Evolutionary conservation across 1,139 yeast species (phyloP).

Genomic region (Martiniozyma asiatica): DNA sequence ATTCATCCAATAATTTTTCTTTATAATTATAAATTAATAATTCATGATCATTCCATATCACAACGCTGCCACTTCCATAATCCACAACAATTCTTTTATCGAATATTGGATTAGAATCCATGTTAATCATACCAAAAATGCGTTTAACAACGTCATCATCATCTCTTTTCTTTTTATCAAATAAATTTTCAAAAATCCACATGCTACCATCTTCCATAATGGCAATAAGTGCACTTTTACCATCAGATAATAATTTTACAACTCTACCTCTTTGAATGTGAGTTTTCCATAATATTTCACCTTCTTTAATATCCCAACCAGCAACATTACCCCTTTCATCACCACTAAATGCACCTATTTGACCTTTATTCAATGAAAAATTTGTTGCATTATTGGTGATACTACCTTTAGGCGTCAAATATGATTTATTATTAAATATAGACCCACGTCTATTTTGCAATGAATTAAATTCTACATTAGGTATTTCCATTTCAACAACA

Average conservation of each 20-base stretch:
- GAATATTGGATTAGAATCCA: constrained; percentile 3
- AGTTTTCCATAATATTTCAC: constrained; percentile 7
- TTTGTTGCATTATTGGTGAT: no score
- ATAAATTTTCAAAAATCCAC: constrained; percentile 11
- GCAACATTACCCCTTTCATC: constrained; percentile 28
- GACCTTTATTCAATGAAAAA: no score
- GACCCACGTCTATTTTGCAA: no score
- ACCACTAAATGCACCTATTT: constrained; percentile 27
- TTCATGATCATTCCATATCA: constrained; percentile 22
- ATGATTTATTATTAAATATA: no score
- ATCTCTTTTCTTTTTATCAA: constrained; percentile 6
- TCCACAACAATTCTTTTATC: constrained; percentile 31
- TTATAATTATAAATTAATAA: constrained; percentile 19
- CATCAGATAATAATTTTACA: constrained; percentile 19
- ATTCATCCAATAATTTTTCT: no score
- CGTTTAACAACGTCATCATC: constrained; percentile 6
- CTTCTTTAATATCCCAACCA: constrained; percentile 25
- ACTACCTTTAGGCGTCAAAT: no score
- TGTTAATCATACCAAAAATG: constrained; percentile 6
- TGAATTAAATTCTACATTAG: no score
- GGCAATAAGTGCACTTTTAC: constrained; percentile 15
- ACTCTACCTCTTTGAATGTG: constrained; percentile 4
- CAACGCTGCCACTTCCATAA: constrained; percentile 36
- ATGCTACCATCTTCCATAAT: constrained; percentile 15
- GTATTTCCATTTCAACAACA: constrained; percentile 6